phyloP scores from a whole-genome alignment of 2,329 filamentous ascomycete genomes.

The Massarina eburnea region DNA sequence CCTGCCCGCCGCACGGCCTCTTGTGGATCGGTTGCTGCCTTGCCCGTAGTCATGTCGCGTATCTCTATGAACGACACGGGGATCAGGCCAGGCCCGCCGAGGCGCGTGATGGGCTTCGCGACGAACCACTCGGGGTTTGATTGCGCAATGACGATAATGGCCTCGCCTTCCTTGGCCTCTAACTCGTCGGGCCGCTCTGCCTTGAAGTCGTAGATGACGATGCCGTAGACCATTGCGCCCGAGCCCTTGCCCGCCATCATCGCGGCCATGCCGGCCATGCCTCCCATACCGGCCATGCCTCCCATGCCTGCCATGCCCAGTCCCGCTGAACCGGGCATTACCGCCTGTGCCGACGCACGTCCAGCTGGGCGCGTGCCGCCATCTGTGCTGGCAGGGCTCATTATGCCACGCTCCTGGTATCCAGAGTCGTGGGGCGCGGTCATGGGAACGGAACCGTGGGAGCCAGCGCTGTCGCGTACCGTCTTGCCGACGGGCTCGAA shows the following conservation, averaged over 20 bases:
- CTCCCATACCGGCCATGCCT: slow-evolving; percentile 1
- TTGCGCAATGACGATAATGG: slow-evolving; percentile 97
- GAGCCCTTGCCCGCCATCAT: slow-evolving; percentile 52
- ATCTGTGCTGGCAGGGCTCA: slow-evolving; percentile 36
- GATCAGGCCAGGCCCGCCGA: slow-evolving; percentile 94
- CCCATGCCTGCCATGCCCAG: slow-evolving; percentile 44
- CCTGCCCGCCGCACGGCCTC: slow-evolving; percentile 86
- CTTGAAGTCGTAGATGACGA: slow-evolving; percentile 95
- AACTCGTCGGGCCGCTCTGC: slow-evolving; percentile 95
- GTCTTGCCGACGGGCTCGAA: slow-evolving; percentile 93
- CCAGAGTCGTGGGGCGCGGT: slow-evolving; percentile 83
- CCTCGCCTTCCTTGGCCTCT: slow-evolving; percentile 91
- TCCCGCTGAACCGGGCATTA: slow-evolving; percentile 59
- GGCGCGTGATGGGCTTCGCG: slow-evolving; percentile 93
- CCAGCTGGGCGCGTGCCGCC: slow-evolving; percentile 30
- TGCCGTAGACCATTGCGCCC: slow-evolving; percentile 91
- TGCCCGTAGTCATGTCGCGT: slow-evolving; percentile 85
- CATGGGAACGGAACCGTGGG: slow-evolving; percentile 45
- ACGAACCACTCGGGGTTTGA: slow-evolving; percentile 99
- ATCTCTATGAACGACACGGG: slow-evolving; percentile 97
- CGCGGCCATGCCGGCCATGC: slow-evolving; percentile 5
- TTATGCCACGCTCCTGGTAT: slow-evolving; percentile 64
- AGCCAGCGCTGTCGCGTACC: slow-evolving; percentile 76
- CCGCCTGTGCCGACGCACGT: slow-evolving; percentile 38
- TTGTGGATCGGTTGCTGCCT: slow-evolving; percentile 76